A percentile compares a stretch with the other conserved stretches of the same genome.
These are phyloP conservation scores for Kwoniella bestiolae DNA, from an alignment of 768 basidiomycete species.

Conservation along the genomic window DNA sequence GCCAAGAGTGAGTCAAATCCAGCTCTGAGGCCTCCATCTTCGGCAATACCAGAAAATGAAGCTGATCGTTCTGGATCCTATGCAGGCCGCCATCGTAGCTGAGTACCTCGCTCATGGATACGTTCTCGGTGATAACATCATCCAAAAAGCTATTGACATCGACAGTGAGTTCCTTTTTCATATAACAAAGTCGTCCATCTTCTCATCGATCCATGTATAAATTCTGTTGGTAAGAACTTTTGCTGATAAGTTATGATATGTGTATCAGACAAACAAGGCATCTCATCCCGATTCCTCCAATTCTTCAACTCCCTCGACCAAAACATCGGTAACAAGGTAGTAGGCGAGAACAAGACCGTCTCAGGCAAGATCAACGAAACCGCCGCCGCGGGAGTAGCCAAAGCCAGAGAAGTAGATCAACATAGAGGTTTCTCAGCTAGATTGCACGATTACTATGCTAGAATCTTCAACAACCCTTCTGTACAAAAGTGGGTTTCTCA, in stretches of 20 bases:
- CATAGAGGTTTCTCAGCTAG: constrained; percentile 74
- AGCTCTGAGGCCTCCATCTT: not conserved
- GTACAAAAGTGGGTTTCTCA: constrained; percentile 65
- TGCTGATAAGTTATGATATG: constrained; percentile 61
- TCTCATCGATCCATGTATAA: not conserved
- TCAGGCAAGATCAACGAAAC: constrained; percentile 72
- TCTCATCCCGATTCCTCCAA: constrained; percentile 78
- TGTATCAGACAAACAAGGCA: constrained; percentile 73
- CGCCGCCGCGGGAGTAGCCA: constrained; percentile 68
- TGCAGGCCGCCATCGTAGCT: constrained; percentile 71
- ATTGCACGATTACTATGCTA: constrained; percentile 64
- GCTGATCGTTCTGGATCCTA: not conserved
- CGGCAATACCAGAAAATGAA: not conserved
- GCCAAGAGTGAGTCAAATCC: constrained; percentile 61
- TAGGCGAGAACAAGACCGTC: constrained; percentile 81
- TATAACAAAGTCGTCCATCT: not conserved
- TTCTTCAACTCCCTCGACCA: constrained; percentile 78
- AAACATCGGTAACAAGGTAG: constrained; percentile 68
- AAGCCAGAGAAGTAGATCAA: constrained; percentile 77
- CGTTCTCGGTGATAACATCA: constrained; percentile 72
- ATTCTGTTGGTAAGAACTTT: no score
- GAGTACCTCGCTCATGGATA: constrained; percentile 95
- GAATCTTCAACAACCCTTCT: constrained; percentile 71
- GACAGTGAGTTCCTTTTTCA: constrained; percentile 54
- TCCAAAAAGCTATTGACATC: constrained; percentile 64